Evolutionary conservation across 2,329 filamentous ascomycete species (phyloP).

Genomic region (Alternaria alternata): DNA sequence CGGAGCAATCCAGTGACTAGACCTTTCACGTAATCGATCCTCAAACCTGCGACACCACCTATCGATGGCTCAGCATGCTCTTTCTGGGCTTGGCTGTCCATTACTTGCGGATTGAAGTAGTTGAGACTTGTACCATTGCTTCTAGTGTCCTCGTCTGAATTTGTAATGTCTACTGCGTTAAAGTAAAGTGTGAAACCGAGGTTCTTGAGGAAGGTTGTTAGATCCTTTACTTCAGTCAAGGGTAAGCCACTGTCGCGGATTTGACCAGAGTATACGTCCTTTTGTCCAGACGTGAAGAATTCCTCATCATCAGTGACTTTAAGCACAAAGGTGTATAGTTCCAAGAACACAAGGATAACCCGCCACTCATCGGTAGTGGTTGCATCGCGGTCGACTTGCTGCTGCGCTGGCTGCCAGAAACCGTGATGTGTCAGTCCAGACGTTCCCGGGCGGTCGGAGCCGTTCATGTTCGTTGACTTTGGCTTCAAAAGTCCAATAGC

Average conservation of each 20-base stretch:
- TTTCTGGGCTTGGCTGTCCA: constrained; percentile 34
- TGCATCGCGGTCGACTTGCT: constrained; percentile 44
- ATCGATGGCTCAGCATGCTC: constrained; percentile 56
- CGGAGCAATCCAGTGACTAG: constrained; percentile 81
- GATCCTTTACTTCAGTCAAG: constrained; percentile 72
- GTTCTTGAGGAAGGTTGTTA: constrained; percentile 89
- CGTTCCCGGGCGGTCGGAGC: constrained; percentile 12
- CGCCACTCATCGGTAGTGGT: constrained; percentile 78
- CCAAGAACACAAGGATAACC: constrained; percentile 86
- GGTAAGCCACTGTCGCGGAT: constrained; percentile 71
- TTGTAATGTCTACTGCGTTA: constrained; percentile 72
- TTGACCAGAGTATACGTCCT: constrained; percentile 38
- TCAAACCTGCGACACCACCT: constrained; percentile 73
- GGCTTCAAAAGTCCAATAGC: constrained; percentile 66
- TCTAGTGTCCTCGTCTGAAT: constrained; percentile 54
- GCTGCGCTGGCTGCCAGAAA: constrained; percentile 46
- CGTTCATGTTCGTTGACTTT: constrained; percentile 28
- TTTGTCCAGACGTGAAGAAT: constrained; percentile 71
- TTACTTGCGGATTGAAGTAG: constrained; percentile 40
- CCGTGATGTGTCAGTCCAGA: constrained; percentile 30
- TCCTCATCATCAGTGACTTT: constrained; percentile 97
- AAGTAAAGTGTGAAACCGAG: constrained; percentile 90
- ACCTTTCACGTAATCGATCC: constrained; percentile 79
- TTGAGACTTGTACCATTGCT: constrained; percentile 58
- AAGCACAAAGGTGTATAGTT: constrained; percentile 91